phyloP scores from a whole-genome alignment of 2,329 filamentous ascomycete genomes.

The Colletotrichum sp. region DNA sequence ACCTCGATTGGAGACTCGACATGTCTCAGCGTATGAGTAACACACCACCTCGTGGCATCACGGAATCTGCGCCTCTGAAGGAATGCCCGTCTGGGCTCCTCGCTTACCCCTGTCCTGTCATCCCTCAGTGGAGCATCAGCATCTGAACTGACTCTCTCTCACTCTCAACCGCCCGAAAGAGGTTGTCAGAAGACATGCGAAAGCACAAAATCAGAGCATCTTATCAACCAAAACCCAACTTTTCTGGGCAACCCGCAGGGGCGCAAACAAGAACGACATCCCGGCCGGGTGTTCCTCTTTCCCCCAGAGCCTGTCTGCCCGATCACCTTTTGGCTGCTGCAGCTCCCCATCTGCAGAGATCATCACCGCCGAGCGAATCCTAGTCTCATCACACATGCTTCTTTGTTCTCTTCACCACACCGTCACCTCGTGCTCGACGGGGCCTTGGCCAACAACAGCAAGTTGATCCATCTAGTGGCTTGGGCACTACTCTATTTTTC shows the following conservation, averaged over 20 bases:
- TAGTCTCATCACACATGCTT: not conserved
- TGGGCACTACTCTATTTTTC: not conserved
- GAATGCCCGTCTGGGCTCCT: not conserved
- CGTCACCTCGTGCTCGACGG: not conserved
- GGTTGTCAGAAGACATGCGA: not conserved
- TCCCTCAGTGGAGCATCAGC: not conserved
- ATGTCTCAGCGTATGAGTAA: constrained; percentile 1
- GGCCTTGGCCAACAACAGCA: not conserved
- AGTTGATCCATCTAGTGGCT: not conserved
- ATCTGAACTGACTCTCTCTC: not conserved
- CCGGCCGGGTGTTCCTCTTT: not conserved
- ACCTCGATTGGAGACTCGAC: constrained; percentile 9
- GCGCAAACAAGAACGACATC: constrained; percentile 3
- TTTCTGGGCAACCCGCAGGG: not conserved
- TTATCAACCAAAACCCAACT: not conserved
- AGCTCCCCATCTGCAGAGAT: constrained; percentile 16
- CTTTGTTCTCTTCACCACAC: not conserved
- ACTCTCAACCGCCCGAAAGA: constrained; percentile 1
- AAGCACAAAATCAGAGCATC: not conserved
- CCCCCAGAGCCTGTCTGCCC: not conserved
- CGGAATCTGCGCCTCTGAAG: not conserved
- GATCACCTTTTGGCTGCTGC: constrained; percentile 10
- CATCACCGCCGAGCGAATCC: constrained; percentile 15
- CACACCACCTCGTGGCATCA: constrained; percentile 17
- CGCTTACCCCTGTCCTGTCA: constrained; percentile 16